These are phyloP conservation scores for Citrus cavaleriei DNA, from an alignment of 345 rosid genomes.

Conservation along the genomic window DNA sequence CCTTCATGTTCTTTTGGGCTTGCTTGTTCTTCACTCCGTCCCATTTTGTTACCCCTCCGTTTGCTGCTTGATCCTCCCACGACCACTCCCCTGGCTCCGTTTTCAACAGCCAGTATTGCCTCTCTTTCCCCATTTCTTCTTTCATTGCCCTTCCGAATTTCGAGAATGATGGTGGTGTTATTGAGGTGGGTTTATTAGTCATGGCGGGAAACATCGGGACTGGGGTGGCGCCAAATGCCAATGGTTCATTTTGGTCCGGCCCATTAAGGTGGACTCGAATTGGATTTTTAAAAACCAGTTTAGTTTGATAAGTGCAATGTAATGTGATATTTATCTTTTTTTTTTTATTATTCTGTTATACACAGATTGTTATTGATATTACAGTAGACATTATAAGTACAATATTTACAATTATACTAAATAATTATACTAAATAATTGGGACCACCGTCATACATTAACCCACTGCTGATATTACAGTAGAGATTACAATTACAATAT, in stretches of 20 bases:
- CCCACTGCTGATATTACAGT: accelerated
- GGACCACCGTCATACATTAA: accelerated
- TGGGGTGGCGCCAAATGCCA: background rate
- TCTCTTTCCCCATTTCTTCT: slow-evolving; percentile 30
- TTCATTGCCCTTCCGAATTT: no score
- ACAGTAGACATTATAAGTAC: accelerated
- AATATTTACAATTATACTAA: no score
- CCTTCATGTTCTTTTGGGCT: slow-evolving; percentile 78
- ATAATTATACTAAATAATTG: no score
- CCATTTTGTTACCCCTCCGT: slow-evolving; percentile 71
- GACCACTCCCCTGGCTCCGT: slow-evolving; percentile 98
- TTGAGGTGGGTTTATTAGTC: background rate
- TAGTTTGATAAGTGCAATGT: background rate
- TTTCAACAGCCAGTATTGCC: slow-evolving; percentile 74
- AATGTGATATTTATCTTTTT: no score
- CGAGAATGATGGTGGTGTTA: background rate
- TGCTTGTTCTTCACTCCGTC: slow-evolving; percentile 93
- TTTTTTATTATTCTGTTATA: no score
- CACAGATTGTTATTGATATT: no score
- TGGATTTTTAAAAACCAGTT: background rate
- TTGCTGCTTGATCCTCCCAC: slow-evolving; percentile 85
- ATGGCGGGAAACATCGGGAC: background rate
- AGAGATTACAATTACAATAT: no score
- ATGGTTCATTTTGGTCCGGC: background rate
- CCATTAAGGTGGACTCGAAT: background rate